A percentile compares a stretch with the other conserved stretches of the same genome.
These are phyloP conservation scores for Trypanosomatidae sp. DNA, from an alignment of 208 protist species.

Conservation along the genomic window DNA sequence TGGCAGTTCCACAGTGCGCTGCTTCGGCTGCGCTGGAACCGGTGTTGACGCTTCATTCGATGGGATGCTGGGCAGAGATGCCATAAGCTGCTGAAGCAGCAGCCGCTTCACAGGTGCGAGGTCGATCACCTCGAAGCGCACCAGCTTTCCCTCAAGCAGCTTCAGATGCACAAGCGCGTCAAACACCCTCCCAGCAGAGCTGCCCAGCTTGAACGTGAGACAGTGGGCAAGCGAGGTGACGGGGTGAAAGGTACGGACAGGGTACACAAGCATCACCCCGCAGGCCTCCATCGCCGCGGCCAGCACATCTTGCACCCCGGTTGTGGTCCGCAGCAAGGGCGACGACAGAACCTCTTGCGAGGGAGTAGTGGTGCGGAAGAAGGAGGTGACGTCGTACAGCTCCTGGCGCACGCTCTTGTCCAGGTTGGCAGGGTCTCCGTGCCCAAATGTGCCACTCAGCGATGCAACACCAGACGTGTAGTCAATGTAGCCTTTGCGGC, in stretches of 20 bases:
- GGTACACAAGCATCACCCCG: conserved; percentile 53
- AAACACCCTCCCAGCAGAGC: conserved; percentile 74
- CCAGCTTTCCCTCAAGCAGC: conserved; percentile 81
- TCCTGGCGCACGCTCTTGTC: conserved; percentile 28
- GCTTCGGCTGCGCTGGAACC: neutral
- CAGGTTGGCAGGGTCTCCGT: conserved; percentile 18
- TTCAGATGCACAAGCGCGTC: conserved; percentile 50
- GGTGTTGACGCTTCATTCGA: conserved; percentile 1
- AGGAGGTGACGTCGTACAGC: conserved; percentile 29
- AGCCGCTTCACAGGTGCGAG: conserved; percentile 15
- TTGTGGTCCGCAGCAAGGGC: conserved; percentile 29
- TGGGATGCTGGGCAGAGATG: conserved; percentile 6
- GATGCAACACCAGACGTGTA: conserved; percentile 57
- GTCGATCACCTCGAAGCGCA: conserved; percentile 78
- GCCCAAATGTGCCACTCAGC: conserved; percentile 17
- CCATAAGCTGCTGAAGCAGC: conserved; percentile 18
- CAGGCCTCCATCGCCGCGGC: conserved; percentile 65
- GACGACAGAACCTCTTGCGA: neutral
- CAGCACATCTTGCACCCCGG: conserved; percentile 85
- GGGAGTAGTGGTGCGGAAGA: conserved; percentile 24
- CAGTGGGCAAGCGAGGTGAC: conserved; percentile 66
- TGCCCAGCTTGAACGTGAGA: conserved; percentile 71
- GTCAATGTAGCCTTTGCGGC: conserved; percentile 45
- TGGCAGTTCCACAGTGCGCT: neutral
- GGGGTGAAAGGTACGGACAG: conserved; percentile 55